These are phyloP conservation scores for Hortiboletus flavorubellus DNA, from an alignment of 768 basidiomycete genomes.

Conservation along the genomic window DNA sequence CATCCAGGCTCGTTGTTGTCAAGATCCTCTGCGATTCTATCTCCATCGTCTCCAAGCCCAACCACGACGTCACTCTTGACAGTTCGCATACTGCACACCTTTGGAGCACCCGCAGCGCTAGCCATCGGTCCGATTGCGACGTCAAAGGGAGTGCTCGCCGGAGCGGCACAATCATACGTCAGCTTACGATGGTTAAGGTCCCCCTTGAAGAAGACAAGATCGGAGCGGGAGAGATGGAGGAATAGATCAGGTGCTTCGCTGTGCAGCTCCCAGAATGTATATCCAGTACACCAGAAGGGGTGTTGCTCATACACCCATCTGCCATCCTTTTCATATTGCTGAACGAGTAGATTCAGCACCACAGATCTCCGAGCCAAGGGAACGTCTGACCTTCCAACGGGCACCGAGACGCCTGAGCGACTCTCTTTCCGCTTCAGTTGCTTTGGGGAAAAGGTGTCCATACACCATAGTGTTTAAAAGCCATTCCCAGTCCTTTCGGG, in stretches of 20 bases:
- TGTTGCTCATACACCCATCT: constrained; percentile 95
- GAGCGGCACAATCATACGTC: constrained; percentile 84
- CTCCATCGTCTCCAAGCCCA: constrained; percentile 67
- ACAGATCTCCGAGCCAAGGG: not conserved
- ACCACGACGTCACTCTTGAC: constrained; percentile 97
- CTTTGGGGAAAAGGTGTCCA: constrained; percentile 88
- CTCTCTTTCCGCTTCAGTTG: constrained; percentile 74
- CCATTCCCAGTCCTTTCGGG: constrained; percentile 94
- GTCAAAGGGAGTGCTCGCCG: constrained; percentile 84
- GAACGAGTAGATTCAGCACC: constrained; percentile 3
- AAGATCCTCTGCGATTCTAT: constrained; percentile 70
- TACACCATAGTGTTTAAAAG: constrained; percentile 83
- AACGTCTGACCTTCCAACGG: constrained; percentile 76
- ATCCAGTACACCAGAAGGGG: constrained; percentile 95
- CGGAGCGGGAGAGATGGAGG: constrained; percentile 84
- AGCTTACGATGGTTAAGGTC: constrained; percentile 91
- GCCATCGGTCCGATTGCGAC: constrained; percentile 93
- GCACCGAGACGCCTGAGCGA: constrained; percentile 74
- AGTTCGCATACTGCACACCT: constrained; percentile 81
- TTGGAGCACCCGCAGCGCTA: constrained; percentile 81
- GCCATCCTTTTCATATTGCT: constrained; percentile 91
- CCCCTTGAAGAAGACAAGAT: constrained; percentile 94
- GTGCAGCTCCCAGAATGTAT: constrained; percentile 88
- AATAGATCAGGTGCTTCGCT: constrained; percentile 87
- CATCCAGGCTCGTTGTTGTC: constrained; percentile 87